phyloP scores from a whole-genome alignment of 2,329 filamentous ascomycete genomes.

The Akanthomyces uredinophilus region DNA sequence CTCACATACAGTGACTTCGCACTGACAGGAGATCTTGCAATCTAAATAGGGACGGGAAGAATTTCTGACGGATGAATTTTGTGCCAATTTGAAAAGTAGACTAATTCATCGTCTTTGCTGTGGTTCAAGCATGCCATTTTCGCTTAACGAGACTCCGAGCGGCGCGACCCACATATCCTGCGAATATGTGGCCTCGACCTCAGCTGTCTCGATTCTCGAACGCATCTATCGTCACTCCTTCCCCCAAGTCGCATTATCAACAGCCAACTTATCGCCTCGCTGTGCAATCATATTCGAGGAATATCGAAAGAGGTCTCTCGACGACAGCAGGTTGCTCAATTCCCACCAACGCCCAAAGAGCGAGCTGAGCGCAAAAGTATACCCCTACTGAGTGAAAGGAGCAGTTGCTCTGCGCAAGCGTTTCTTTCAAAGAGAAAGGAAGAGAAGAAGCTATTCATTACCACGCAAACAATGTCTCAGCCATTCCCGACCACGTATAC shows the following conservation, averaged over 20 bases:
- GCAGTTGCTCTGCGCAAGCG: neutral
- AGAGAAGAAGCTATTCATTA: neutral
- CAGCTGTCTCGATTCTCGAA: neutral
- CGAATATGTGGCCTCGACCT: conserved; percentile 14
- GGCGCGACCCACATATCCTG: conserved; percentile 10
- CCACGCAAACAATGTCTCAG: conserved; percentile 28
- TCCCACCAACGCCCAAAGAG: neutral
- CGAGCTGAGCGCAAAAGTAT: conserved; percentile 1
- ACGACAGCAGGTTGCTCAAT: neutral
- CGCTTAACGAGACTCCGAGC: too few relatives aligned
- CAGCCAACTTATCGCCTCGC: neutral
- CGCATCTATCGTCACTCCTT: neutral
- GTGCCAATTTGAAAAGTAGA: too few relatives aligned
- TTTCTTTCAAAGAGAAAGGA: neutral
- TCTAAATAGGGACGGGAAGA: too few relatives aligned
- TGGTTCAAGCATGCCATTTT: too few relatives aligned
- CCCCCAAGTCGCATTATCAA: neutral
- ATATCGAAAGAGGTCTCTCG: neutral
- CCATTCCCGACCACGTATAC: conserved; percentile 52
- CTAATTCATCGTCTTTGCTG: too few relatives aligned
- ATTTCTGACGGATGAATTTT: too few relatives aligned
- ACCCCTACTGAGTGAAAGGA: neutral
- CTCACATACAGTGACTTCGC: too few relatives aligned
- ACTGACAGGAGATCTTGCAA: too few relatives aligned
- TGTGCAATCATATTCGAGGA: too few relatives aligned